Evolutionary conservation across 2,329 filamentous ascomycete species (phyloP).

Genomic region (Aureobasidium leucospermi): DNA sequence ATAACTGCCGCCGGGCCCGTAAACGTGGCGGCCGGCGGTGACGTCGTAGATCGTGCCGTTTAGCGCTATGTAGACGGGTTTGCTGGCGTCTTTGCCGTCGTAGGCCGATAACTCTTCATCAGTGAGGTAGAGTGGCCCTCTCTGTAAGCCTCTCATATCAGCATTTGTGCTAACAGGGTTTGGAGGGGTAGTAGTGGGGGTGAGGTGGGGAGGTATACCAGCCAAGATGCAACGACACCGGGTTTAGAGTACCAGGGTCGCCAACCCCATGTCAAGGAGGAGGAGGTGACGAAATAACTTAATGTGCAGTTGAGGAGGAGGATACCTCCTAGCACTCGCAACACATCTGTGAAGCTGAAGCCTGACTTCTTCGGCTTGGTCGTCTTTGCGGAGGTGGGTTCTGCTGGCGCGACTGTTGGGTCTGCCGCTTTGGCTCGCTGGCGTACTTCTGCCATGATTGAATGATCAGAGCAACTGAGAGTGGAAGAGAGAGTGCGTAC

Average conservation of each 20-base stretch:
- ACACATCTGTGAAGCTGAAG: slow-evolving; percentile 22
- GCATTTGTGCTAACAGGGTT: no score
- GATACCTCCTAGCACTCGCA: slow-evolving; percentile 29
- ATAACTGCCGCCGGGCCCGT: slow-evolving; percentile 73
- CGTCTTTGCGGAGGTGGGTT: background rate
- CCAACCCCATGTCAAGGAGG: slow-evolving; percentile 61
- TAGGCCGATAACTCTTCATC: slow-evolving; percentile 64
- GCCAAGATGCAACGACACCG: slow-evolving; percentile 52
- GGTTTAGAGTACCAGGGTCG: slow-evolving; percentile 54
- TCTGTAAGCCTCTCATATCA: slow-evolving; percentile 18
- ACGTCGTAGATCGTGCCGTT: slow-evolving; percentile 86
- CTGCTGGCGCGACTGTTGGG: background rate
- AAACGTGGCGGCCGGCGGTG: slow-evolving; percentile 45
- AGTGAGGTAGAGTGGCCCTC: slow-evolving; percentile 61
- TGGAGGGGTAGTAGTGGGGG: background rate
- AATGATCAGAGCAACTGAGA: no score
- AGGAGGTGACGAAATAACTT: slow-evolving; percentile 33
- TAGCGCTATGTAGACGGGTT: slow-evolving; percentile 84
- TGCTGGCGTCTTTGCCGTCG: slow-evolving; percentile 66
- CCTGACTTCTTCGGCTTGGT: background rate
- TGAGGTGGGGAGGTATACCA: slow-evolving; percentile 43
- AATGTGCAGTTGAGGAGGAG: slow-evolving; percentile 29
- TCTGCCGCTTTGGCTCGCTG: slow-evolving; percentile 6
- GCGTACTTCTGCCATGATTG: slow-evolving; percentile 7
- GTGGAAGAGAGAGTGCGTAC: background rate